A percentile compares a stretch with the other conserved stretches of the same genome.
Conservation (phyloP, 495 filamentous ascomycete genomes). For the Astrothelium macrocarpum region DNA sequence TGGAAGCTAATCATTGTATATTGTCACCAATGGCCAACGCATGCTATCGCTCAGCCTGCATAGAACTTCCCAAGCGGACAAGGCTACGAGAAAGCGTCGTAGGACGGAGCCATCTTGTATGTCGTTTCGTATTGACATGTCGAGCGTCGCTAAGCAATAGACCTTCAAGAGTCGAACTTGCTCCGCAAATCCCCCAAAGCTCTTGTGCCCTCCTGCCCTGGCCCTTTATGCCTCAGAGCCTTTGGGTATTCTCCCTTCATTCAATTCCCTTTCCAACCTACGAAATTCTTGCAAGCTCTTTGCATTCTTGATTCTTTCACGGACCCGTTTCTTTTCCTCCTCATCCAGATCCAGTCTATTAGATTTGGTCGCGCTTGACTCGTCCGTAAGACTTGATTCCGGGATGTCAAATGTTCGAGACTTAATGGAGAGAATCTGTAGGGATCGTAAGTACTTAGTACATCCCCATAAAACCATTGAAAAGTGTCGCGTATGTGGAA, state of each 20-base stretch:
- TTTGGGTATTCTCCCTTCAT: slow-evolving; percentile 72
- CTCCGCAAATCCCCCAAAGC: too few species aligned
- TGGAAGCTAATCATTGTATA: too few species aligned
- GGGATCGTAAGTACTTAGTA: not conserved
- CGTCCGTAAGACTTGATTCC: slow-evolving; percentile 29
- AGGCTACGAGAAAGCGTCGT: too few species aligned
- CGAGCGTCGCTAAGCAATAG: too few species aligned
- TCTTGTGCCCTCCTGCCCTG: too few species aligned
- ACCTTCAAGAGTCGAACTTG: too few species aligned
- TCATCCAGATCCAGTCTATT: slow-evolving; percentile 55
- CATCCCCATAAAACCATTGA: not conserved
- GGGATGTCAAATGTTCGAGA: slow-evolving; percentile 69
- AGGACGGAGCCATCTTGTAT: not conserved
- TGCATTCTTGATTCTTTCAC: slow-evolving; percentile 69
- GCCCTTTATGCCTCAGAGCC: slow-evolving; percentile 33
- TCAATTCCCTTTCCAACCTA: slow-evolving; percentile 61
- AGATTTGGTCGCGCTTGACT: slow-evolving; percentile 44
- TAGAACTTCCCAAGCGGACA: too few species aligned
- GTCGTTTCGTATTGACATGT: not conserved
- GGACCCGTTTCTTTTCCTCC: slow-evolving; percentile 57
- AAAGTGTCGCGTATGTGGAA: not conserved
- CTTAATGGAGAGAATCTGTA: slow-evolving; percentile 42
- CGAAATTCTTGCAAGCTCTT: slow-evolving; percentile 62
- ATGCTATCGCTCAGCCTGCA: too few species aligned
- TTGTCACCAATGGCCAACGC: too few species aligned